Evolutionary conservation across 768 basidiomycete species (phyloP).

Genomic region (Rhizopogon roseolus): DNA sequence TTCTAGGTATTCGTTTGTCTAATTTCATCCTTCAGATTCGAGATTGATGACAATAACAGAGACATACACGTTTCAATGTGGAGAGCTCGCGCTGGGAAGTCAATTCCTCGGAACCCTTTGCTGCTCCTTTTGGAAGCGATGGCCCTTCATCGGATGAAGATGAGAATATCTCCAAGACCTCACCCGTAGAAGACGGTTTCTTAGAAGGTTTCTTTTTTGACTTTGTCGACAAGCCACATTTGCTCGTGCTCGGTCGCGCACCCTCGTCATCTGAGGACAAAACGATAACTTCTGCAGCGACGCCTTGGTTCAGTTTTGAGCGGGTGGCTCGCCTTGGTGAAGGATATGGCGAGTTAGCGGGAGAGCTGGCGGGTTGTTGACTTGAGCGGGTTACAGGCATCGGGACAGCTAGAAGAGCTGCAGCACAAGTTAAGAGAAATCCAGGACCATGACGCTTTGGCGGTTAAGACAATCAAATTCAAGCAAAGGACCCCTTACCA

Average conservation of each 20-base stretch:
- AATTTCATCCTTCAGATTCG: no score
- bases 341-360: not conserved
- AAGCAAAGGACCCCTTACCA: no score
- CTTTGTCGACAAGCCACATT: constrained; percentile 10
- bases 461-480: no score
- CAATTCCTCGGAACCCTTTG: constrained; percentile 13
- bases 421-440: no score
- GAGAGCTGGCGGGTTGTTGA: constrained; percentile 8
- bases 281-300: constrained; percentile 21
- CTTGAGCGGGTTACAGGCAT: constrained; percentile 28
- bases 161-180: constrained; percentile 56
- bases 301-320: constrained; percentile 8
- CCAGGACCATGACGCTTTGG: no score
- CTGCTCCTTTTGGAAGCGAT: constrained; percentile 2
- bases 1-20: not conserved
- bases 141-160: constrained; percentile 48
- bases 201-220: constrained; percentile 4
- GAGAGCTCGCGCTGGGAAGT: constrained; percentile 36
- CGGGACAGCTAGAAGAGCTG: not conserved
- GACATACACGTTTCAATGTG: constrained; percentile 38
- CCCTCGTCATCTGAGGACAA: constrained; percentile 30
- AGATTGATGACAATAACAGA: not conserved
- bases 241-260: constrained; percentile 18
- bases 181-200: constrained; percentile 17
- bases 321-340: constrained; percentile 6